Percentiles rank a stretch among this genome's conserved stretches.
Evolutionary conservation across 352 stramenopile genomes (phyloP).

Genomic region (Globisporangium okanoganense): DNA sequence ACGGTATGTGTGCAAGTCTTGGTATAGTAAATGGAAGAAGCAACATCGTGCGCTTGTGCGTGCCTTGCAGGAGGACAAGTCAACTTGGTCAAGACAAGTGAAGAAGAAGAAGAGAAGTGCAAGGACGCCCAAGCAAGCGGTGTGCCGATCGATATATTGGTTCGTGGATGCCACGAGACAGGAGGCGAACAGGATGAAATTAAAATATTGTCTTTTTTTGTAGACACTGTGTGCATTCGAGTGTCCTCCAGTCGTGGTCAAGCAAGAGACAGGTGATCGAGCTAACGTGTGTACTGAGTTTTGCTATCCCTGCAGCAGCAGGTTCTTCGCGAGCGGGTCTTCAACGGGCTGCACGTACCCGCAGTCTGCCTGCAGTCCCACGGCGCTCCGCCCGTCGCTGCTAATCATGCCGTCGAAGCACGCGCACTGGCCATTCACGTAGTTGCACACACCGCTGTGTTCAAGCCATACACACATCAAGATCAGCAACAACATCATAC

Average conservation of each 20-base stretch:
- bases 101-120: not conserved
- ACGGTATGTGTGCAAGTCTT: slow-evolving; percentile 9
- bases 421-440: slow-evolving; percentile 36
- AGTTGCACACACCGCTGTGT: slow-evolving; percentile 55
- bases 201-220: slow-evolving; percentile 11
- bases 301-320: slow-evolving; percentile 17
- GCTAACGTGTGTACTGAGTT: not conserved
- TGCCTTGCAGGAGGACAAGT: not conserved
- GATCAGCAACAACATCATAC: not conserved
- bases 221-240: not conserved
- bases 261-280: not conserved
- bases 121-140: not conserved
- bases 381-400: slow-evolving; percentile 42
- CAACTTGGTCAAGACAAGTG: not conserved
- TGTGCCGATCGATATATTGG: slow-evolving; percentile 6
- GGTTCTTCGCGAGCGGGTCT: slow-evolving; percentile 32
- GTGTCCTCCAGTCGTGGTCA: not conserved
- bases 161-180: not conserved
- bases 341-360: slow-evolving; percentile 43
- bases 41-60: not conserved
- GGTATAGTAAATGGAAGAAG: slow-evolving; percentile 12
- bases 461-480: not conserved
- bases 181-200: not conserved
- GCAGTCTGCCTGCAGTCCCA: slow-evolving; percentile 63
- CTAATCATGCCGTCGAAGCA: slow-evolving; percentile 76